Evolutionary conservation across 1,139 yeast genomes (phyloP).

Genomic region (Tardiomyces digboiensis): DNA sequence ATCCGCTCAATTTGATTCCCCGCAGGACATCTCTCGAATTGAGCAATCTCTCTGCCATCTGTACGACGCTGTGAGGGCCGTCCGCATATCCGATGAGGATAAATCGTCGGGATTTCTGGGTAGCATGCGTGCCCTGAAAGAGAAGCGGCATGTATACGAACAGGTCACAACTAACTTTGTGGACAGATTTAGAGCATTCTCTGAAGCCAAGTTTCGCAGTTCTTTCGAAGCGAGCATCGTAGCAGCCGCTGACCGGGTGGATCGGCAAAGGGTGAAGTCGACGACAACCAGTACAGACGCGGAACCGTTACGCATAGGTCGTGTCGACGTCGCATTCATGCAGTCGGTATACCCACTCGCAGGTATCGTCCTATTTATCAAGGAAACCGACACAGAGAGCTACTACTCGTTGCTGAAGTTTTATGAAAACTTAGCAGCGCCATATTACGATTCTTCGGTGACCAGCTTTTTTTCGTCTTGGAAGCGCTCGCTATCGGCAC

Average conservation of each 20-base stretch:
- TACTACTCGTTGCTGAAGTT: slow-evolving; percentile 31
- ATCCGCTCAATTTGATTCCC: slow-evolving; percentile 40
- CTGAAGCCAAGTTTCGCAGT: slow-evolving; percentile 14
- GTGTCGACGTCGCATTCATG: slow-evolving; percentile 9
- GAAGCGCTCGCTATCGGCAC: slow-evolving; percentile 6
- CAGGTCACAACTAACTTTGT: slow-evolving; percentile 45
- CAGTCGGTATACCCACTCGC: slow-evolving; percentile 39
- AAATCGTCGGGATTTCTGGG: slow-evolving; percentile 40
- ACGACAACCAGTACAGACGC: not conserved
- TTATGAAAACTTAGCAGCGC: slow-evolving; percentile 19
- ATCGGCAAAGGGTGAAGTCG: not conserved
- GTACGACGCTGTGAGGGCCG: slow-evolving; percentile 43
- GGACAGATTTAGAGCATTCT: slow-evolving; percentile 36
- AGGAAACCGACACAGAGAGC: slow-evolving; percentile 36
- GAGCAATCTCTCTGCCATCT: slow-evolving; percentile 54
- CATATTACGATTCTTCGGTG: slow-evolving; percentile 20
- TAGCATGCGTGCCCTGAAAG: slow-evolving; percentile 64
- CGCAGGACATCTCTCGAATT: slow-evolving; percentile 35
- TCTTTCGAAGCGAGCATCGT: not conserved
- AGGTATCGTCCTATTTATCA: slow-evolving; percentile 57
- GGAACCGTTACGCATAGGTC: not conserved
- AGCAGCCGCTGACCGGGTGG: slow-evolving; percentile 1
- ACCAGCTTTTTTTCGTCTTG: slow-evolving; percentile 23
- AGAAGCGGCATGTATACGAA: slow-evolving; percentile 56
- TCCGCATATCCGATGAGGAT: slow-evolving; percentile 23